Evolutionary conservation across 1,284 basidiomycete genomes (phyloP).

Genomic region (Irpex rosettiformis): DNA sequence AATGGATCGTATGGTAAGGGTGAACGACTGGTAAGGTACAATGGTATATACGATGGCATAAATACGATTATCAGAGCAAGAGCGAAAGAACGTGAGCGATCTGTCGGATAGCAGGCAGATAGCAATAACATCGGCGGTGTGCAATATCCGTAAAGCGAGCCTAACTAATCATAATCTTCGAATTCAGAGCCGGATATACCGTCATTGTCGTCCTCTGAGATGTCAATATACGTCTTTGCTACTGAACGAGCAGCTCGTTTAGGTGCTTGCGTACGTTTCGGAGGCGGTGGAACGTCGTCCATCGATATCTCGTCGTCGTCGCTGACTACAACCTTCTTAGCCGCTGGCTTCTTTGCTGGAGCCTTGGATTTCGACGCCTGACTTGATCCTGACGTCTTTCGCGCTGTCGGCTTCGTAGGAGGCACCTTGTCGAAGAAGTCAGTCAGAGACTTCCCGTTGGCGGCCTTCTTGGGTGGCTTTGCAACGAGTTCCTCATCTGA

Average conservation of each 20-base stretch:
- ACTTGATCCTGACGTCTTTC: slow-evolving; percentile 51
- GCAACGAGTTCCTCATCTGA: slow-evolving; percentile 35
- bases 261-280: slow-evolving; percentile 29
- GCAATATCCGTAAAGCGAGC: background rate
- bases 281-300: slow-evolving; percentile 16
- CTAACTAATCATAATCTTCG: slow-evolving; percentile 27
- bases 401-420: slow-evolving; percentile 24
- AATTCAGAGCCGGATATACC: slow-evolving; percentile 25
- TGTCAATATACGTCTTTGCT: slow-evolving; percentile 38
- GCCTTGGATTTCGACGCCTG: slow-evolving; percentile 38
- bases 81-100: background rate
- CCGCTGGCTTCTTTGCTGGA: slow-evolving; percentile 31
- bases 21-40: background rate
- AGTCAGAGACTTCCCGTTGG: slow-evolving; percentile 48
- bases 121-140: background rate
- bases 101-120: background rate
- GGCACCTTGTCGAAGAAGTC: slow-evolving; percentile 57
- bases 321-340: slow-evolving; percentile 30
- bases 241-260: slow-evolving; percentile 32
- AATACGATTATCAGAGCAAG: background rate
- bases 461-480: slow-evolving; percentile 40
- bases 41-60: background rate
- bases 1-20: background rate
- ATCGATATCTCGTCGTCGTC: slow-evolving; percentile 33
- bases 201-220: slow-evolving; percentile 32